phyloP scores from a whole-genome alignment of 2,329 filamentous ascomycete genomes.

The Xylariaceae sp. region DNA sequence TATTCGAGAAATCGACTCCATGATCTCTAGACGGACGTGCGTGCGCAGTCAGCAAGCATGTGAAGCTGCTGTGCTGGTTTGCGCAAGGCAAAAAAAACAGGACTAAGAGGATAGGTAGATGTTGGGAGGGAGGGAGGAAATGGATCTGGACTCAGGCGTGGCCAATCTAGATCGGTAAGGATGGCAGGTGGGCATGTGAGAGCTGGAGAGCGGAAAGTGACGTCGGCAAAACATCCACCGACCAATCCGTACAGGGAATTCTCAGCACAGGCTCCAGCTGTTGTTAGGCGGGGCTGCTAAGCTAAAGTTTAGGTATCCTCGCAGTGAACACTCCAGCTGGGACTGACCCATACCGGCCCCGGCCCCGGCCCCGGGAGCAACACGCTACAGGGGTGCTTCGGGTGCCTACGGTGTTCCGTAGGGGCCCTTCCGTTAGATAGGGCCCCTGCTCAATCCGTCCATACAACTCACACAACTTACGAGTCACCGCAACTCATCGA shows the following conservation, averaged over 20 bases:
- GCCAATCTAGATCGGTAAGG: not conserved
- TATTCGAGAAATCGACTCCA: slow-evolving; percentile 96
- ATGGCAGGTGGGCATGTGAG: not conserved
- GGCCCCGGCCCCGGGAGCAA: slow-evolving; percentile 4
- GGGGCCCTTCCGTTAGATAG: too few relatives aligned
- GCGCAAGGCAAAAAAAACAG: slow-evolving; percentile 1
- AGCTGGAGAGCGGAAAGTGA: not conserved
- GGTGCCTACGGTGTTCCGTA: too few relatives aligned
- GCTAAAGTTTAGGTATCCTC: not conserved
- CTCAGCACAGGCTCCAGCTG: not conserved
- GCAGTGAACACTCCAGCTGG: too few relatives aligned
- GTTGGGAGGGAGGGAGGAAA: not conserved
- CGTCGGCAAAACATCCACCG: not conserved
- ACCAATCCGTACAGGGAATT: too few relatives aligned
- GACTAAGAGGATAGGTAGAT: not conserved
- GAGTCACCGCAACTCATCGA: too few relatives aligned
- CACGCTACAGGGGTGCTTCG: not conserved
- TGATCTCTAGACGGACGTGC: slow-evolving; percentile 35
- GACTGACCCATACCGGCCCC: not conserved
- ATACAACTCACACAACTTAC: too few relatives aligned
- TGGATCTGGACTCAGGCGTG: too few relatives aligned
- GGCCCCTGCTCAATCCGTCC: too few relatives aligned
- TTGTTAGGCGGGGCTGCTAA: not conserved
- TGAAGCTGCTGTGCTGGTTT: slow-evolving; percentile 24
- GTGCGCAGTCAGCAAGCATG: slow-evolving; percentile 21